phyloP scores from a whole-genome alignment of 805 yeast species.

The Saccharomycopsis selenospora region DNA sequence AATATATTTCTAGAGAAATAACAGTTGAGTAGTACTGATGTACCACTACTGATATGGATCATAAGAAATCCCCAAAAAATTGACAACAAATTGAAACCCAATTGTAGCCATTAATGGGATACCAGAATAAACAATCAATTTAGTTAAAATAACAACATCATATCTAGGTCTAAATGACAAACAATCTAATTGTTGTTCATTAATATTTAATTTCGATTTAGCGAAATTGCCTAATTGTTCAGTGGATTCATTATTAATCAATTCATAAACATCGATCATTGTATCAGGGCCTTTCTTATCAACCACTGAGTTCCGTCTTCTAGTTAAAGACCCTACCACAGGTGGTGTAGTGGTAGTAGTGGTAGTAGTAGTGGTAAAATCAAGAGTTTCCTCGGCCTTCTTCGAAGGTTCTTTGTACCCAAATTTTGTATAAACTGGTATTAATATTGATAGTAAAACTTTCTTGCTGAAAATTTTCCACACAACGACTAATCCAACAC shows the following conservation, averaged over 20 bases:
- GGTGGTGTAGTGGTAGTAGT: background rate
- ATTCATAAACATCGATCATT: background rate
- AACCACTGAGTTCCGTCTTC: conserved; percentile 11
- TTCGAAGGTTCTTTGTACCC: conserved; percentile 32
- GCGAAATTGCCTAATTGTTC: conserved; percentile 23
- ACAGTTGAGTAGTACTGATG: background rate
- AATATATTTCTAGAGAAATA: too few relatives aligned
- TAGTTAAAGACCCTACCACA: background rate
- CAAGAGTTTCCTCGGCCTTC: conserved; percentile 8
- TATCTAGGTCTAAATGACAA: conserved; percentile 55
- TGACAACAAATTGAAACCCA: conserved; percentile 27
- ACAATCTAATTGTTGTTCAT: conserved; percentile 29
- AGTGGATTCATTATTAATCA: background rate
- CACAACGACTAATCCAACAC: conserved; percentile 50
- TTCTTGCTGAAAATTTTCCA: conserved; percentile 78
- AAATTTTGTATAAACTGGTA: conserved; percentile 47
- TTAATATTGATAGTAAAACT: conserved; percentile 47
- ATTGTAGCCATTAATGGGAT: conserved; percentile 50
- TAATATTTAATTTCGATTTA: conserved; percentile 21
- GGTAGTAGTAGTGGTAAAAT: background rate
- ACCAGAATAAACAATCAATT: conserved; percentile 77
- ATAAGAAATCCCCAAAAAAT: conserved; percentile 15
- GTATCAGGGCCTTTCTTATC: conserved; percentile 10
- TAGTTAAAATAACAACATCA: conserved; percentile 69
- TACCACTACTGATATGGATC: conserved; percentile 4